Base-by-base conservation (phyloP, 345 rosid species). In the Murraya paniculata region DNA sequence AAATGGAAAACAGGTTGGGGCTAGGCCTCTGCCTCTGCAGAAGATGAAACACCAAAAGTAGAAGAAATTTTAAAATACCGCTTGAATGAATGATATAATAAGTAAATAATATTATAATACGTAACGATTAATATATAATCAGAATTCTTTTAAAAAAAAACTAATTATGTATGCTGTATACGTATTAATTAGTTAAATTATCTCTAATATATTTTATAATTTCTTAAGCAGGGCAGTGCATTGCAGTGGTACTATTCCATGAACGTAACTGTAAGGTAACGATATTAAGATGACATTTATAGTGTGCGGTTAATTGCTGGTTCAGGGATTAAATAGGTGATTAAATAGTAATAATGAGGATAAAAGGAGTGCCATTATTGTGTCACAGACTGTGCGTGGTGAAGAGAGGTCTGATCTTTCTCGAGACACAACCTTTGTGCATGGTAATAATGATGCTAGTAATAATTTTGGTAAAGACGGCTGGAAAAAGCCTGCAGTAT, bases 381-480 rank as follows among this genome's bases (percentile, higher is more conserved):
- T 68, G 33, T 78, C 82, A 78, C 81, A 78, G 75, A 77, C 68
- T 19, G 35, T 22, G 64, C 72, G 81, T 84, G 82, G 22, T 68
- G 68, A 14, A 45, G 45, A 58, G 59, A 72, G 77, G 41, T 30
- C 28, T 72, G 78, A 66, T 64, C 56, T 77, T 71, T 82, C 77
- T 73, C 77, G 61, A 78, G 81, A 75, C 80, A 77, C 50, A 72
- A 64, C 77, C 82, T 82, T 79, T 79, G 83, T 83, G 85, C 86
- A 81, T 77, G 85, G 83, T 69, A 78, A 86, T 81, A 82, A 77
- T 65, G 82, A 84, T 66, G 57, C 7, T 53, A 58, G 61, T 58
- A 7, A 24, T 58, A 80, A 45, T 60, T 81, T 81, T 81, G 80
- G 88, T 81, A 85, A 85, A 82, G 89, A 84, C 90, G 90, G 90